phyloP scores from a whole-genome alignment of 148 eudicot genomes.

The Bassia scoparia region DNA sequence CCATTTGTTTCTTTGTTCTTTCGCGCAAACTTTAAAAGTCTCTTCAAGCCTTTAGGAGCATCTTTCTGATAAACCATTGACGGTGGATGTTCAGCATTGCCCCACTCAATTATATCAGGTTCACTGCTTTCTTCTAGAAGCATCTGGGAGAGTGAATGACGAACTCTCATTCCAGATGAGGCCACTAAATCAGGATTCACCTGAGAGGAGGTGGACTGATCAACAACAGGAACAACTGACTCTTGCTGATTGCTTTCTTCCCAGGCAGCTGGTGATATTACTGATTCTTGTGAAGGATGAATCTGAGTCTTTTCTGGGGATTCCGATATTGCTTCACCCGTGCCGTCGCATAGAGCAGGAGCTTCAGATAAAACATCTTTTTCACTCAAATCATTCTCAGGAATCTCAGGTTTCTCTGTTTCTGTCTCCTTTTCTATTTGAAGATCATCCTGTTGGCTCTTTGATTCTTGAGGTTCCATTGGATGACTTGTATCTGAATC shows the following conservation, averaged over 20 bases:
- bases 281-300: conserved; percentile 51
- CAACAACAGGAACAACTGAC: conserved; percentile 31
- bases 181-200: conserved; percentile 32
- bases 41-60: conserved; percentile 92
- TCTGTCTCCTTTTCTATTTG: conserved; percentile 32
- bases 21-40: conserved; percentile 86
- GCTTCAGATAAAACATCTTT: conserved; percentile 27
- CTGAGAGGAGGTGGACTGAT: conserved; percentile 34
- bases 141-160: conserved; percentile 95
- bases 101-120: conserved; percentile 81
- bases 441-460: conserved; percentile 23
- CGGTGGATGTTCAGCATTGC: conserved; percentile 87
- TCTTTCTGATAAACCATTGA: conserved; percentile 82
- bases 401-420: conserved; percentile 22
- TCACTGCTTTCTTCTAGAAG: conserved; percentile 83
- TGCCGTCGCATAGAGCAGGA: conserved; percentile 28
- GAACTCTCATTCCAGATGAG: conserved; percentile 59
- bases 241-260: conserved; percentile 65
- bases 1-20: conserved; percentile 67
- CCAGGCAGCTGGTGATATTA: conserved; percentile 86
- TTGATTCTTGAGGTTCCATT: conserved; percentile 27
- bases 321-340: conserved; percentile 21
- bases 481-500: conserved; percentile 32
- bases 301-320: conserved; percentile 35
- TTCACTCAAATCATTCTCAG: conserved; percentile 22